Conservation (phyloP, 345 rosid species). For the Moricandia moricandioides region DNA sequence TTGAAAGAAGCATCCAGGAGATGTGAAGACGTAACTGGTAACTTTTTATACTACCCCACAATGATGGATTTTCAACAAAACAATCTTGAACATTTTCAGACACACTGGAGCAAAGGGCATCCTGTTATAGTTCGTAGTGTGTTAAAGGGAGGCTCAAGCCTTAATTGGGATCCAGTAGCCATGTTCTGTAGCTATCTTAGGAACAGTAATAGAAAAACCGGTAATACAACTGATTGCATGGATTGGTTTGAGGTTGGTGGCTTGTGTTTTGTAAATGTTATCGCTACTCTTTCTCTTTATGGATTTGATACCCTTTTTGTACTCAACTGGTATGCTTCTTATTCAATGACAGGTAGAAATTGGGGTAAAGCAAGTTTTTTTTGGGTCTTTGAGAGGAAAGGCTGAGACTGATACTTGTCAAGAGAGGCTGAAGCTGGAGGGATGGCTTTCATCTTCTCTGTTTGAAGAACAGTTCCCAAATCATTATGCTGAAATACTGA, state of each 20-base stretch:
- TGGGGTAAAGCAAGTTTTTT: constrained; percentile 62
- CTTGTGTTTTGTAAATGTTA: constrained; percentile 11
- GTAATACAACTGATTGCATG: constrained; percentile 38
- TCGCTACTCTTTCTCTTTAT: not conserved
- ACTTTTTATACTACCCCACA: constrained; percentile 64
- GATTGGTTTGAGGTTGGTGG: constrained; percentile 94
- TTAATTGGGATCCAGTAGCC: constrained; percentile 84
- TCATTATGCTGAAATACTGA: constrained; percentile 70
- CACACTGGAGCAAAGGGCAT: constrained; percentile 92
- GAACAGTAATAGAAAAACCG: constrained; percentile 42
- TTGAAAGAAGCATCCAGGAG: constrained; percentile 71
- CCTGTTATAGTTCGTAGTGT: constrained; percentile 79
- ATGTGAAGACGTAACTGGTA: constrained; percentile 63
- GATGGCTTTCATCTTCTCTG: constrained; percentile 79
- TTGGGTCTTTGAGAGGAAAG: constrained; percentile 71
- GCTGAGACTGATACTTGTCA: constrained; percentile 56
- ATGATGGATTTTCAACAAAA: constrained; percentile 50
- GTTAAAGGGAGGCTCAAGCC: constrained; percentile 47
- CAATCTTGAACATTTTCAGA: constrained; percentile 87
- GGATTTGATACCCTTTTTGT: not conserved
- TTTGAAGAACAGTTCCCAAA: constrained; percentile 80
- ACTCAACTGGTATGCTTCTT: constrained; percentile 2
- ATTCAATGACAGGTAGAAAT: constrained; percentile 72
- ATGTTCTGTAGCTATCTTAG: constrained; percentile 85
- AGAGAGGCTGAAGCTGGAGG: constrained; percentile 79